Conservation (phyloP, 2,329 filamentous ascomycete species). For the Stagonosporopsis tanaceti region DNA sequence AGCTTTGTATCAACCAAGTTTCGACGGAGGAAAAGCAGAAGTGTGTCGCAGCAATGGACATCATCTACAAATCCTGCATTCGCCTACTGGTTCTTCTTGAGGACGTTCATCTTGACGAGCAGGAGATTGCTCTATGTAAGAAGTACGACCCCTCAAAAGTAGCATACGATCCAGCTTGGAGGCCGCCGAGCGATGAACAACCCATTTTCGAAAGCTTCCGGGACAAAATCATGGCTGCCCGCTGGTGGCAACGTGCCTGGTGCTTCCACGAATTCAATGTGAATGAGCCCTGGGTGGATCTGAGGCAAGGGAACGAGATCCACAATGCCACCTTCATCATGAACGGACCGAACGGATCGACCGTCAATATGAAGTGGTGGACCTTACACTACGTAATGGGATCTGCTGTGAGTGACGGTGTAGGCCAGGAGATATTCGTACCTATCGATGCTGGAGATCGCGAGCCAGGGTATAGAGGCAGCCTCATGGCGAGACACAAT, state of each 20-base stretch:
- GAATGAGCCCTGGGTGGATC: conserved; percentile 24
- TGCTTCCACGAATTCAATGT: conserved; percentile 29
- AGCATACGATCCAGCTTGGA: conserved; percentile 5
- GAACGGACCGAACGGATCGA: conserved; percentile 19
- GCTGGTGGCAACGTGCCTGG: conserved; percentile 29
- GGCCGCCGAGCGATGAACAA: conserved; percentile 1
- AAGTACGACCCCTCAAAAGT: not conserved
- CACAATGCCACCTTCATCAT: conserved; percentile 27
- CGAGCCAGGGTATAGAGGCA: conserved; percentile 16
- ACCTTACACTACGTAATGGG: conserved; percentile 16
- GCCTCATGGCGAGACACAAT: conserved; percentile 25
- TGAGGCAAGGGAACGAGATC: conserved; percentile 13
- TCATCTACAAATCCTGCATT: conserved; percentile 28
- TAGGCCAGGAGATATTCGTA: conserved; percentile 6
- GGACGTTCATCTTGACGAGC: conserved; percentile 21
- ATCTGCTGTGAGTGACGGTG: conserved; percentile 1
- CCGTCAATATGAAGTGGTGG: conserved; percentile 25
- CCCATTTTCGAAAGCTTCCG: conserved; percentile 11
- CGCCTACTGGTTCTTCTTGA: conserved; percentile 24
- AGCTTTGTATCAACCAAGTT: conserved; percentile 26
- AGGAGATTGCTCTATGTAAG: conserved; percentile 10
- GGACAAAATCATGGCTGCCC: conserved; percentile 15
- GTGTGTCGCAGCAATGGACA: conserved; percentile 28
- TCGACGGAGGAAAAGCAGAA: conserved; percentile 19
- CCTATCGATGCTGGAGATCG: conserved; percentile 4